These are phyloP conservation scores for Cylindrodendrum hubeiense DNA, from an alignment of 2,329 filamentous ascomycete species.

Conservation along the genomic window DNA sequence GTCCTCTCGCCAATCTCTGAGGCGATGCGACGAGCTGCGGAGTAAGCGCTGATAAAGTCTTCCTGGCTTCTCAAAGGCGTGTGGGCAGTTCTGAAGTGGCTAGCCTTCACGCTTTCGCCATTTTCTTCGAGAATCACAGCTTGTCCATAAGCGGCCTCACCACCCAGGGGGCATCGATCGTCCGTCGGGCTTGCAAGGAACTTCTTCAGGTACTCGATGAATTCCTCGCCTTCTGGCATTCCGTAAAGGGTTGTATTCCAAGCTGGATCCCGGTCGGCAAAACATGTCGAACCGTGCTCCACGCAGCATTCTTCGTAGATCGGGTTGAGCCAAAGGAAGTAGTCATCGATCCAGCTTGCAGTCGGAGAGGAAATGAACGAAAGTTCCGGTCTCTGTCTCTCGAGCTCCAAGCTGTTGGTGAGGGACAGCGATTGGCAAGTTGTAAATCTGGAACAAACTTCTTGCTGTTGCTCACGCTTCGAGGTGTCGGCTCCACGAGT, in stretches of 20 bases:
- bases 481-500: constrained; percentile 85
- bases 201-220: constrained; percentile 84
- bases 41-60: constrained; percentile 94
- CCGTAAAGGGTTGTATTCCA: constrained; percentile 93
- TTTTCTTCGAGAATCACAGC: constrained; percentile 83
- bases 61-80: constrained; percentile 87
- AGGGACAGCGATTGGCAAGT: constrained; percentile 88
- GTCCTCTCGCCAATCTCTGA: constrained; percentile 78
- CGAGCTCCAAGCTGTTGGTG: constrained; percentile 91
- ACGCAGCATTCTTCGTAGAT: constrained; percentile 78
- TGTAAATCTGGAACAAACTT: constrained; percentile 91
- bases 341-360: constrained; percentile 97
- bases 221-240: constrained; percentile 95
- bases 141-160: constrained; percentile 86
- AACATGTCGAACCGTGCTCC: constrained; percentile 80
- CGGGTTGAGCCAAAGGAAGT: constrained; percentile 96
- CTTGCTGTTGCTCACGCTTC: constrained; percentile 79
- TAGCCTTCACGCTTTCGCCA: constrained; percentile 78
- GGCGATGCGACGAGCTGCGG: constrained; percentile 88
- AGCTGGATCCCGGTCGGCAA: constrained; percentile 78
- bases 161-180: constrained; percentile 87
- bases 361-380: constrained; percentile 91
- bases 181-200: constrained; percentile 87
- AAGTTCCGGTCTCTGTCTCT: constrained; percentile 87
- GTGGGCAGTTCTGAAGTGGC: constrained; percentile 92